Base-by-base conservation (phyloP, 1,139 yeast genomes). In the Kodamaea arcana region DNA sequence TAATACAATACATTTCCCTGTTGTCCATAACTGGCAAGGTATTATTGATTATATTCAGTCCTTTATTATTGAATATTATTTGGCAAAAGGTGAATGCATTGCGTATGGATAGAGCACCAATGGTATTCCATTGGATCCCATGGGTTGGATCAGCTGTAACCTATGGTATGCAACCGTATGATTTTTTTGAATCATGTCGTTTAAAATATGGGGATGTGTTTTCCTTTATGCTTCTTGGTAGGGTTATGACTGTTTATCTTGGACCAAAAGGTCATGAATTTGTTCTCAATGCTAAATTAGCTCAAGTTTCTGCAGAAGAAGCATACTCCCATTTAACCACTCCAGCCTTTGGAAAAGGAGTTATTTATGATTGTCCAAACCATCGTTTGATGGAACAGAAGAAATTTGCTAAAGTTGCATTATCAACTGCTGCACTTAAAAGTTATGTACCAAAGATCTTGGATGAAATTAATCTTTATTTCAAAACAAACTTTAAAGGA, bases 251-350 rank as follows among this genome's bases (percentile, higher is more conserved):
- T 6, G 97, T 92, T 37, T 88, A 87, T 56, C 68, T 92, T 47
- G 98, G 97, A 31, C 97, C 97, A 48, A 84, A 84, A 61, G 98
- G 98, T 43, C 97, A 92, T 60, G 98, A 92, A 59, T 88, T 92
- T 59, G 88, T 90, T 32, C 79, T 92, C 51, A 92, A 92, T 62
- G 88, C 96, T 30, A 88, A 85, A 60, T 72, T 85, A 38, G 78
- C 81, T 21, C 95, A 87, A 50, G 97, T 90, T 22, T 82, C 92
- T 37, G 98, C 98, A 34, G 97, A 92, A 60, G 97, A 83, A 34
- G 97, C 97, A 22, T 92, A 92, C 64, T 74, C 80, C 41, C 96
- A 88, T 57, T 74, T 92, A 60, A 92, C 98, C 20, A 92, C 97
- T 7, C 98, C 98, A 13, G 97, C 88, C 14, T 92, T 92, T 52